These are phyloP conservation scores for Nothopassalora personata DNA, from an alignment of 2,329 filamentous ascomycete species.

Conservation along the genomic window DNA sequence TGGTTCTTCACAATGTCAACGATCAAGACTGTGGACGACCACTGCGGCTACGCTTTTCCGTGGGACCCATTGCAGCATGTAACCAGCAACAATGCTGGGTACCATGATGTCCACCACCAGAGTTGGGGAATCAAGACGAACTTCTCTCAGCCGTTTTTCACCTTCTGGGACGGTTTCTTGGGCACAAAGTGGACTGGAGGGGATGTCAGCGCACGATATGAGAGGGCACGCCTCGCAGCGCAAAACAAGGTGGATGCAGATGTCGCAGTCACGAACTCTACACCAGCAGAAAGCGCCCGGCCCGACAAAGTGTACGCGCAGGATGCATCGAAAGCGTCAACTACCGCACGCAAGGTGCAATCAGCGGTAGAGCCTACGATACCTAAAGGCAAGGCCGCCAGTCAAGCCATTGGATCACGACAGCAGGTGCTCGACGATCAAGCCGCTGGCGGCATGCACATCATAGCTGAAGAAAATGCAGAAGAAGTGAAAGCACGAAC, in stretches of 20 bases:
- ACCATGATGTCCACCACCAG: constrained; percentile 98
- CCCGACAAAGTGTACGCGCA: constrained; percentile 24
- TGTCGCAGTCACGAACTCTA: constrained; percentile 15
- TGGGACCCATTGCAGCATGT: constrained; percentile 91
- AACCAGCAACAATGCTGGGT: constrained; percentile 90
- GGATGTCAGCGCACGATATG: constrained; percentile 55
- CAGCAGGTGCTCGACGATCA: constrained; percentile 39
- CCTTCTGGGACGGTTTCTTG: constrained; percentile 82
- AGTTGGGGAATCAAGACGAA: constrained; percentile 98
- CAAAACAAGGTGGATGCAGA: constrained; percentile 54
- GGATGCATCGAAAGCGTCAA: constrained; percentile 19
- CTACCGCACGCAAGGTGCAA: constrained; percentile 19
- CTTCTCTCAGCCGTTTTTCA: constrained; percentile 79
- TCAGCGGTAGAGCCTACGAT: constrained; percentile 21
- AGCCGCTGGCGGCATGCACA: constrained; percentile 31
- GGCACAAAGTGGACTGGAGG: constrained; percentile 77
- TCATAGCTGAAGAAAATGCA: constrained; percentile 37
- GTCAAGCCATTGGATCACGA: constrained; percentile 37
- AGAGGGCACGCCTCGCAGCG: constrained; percentile 51
- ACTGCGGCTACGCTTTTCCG: constrained; percentile 92
- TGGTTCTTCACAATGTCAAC: constrained; percentile 84
- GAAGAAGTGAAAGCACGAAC: constrained; percentile 35
- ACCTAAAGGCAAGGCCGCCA: constrained; percentile 34
- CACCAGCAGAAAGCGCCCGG: constrained; percentile 12
- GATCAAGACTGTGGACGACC: constrained; percentile 95